Percentiles rank a stretch among this genome's conserved stretches.
Evolutionary conservation across 768 basidiomycete species (phyloP).

Genomic region (Hebeloma cylindrosporum): DNA sequence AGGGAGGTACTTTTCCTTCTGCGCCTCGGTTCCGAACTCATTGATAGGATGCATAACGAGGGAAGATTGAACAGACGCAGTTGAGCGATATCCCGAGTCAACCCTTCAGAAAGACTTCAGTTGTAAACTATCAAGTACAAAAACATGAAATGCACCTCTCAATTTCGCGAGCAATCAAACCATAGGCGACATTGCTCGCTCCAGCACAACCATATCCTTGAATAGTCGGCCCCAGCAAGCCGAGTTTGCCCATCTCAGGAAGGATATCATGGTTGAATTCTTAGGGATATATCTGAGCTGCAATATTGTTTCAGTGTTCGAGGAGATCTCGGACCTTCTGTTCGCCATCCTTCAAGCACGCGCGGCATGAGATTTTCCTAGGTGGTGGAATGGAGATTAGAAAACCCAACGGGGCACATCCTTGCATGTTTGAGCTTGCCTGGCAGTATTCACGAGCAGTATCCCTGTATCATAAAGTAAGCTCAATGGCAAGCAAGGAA

Average conservation of each 20-base stretch:
- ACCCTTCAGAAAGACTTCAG: conserved; percentile 48
- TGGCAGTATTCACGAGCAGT: conserved; percentile 80
- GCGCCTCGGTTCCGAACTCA: conserved; percentile 84
- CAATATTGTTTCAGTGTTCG: neutral
- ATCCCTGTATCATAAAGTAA: conserved; percentile 48
- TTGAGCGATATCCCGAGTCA: conserved; percentile 95
- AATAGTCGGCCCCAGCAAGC: conserved; percentile 90
- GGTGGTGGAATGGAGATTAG: neutral
- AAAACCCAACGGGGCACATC: too few relatives aligned
- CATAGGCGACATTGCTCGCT: conserved; percentile 88
- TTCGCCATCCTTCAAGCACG: conserved; percentile 85
- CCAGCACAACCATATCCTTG: conserved; percentile 94
- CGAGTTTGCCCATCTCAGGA: conserved; percentile 90
- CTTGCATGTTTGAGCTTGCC: conserved; percentile 51
- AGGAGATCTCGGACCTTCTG: conserved; percentile 58
- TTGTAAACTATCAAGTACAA: neutral
- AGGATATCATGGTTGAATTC: conserved; percentile 78
- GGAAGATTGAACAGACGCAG: conserved; percentile 92
- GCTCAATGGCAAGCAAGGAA: neutral
- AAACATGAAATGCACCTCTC: conserved; percentile 58
- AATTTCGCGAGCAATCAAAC: conserved; percentile 90
- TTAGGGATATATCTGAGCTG: conserved; percentile 24
- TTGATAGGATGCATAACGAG: conserved; percentile 95
- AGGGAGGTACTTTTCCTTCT: conserved; percentile 91
- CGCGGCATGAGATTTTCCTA: conserved; percentile 86